Evolutionary conservation across 169 alveolate genomes (phyloP), one percentile per base, ranked within the genome.

Genomic region (Eimeria sp.): DNA sequence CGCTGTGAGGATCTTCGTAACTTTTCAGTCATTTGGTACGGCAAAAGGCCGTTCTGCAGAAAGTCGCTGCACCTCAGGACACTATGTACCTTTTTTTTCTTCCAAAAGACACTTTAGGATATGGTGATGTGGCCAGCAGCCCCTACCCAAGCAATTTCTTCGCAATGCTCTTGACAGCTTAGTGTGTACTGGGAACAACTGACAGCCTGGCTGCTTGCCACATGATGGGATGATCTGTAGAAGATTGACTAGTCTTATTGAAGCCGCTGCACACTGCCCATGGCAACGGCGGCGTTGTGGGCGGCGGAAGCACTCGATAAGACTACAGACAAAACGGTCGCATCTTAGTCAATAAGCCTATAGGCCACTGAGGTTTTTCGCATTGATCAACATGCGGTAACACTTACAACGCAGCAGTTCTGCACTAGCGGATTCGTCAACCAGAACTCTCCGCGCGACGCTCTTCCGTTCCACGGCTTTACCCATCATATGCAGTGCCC

Each of bases 11-110:
- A 47, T 13, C 67, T 10, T 6, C 45, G 9, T 43, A 47, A 49
- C 65, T 51, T 78, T 75, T 45, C n/a, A 76, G 63, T 63, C 18
- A 76, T 76, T 45, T 76, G 87, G 87, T 45, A 76, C 87, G 87
- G 87, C 87, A 76, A 49, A 45, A 49, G n/a, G 88, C 65, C 67
- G 65, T 51, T 78, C 25, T 45, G 88, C 88, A 78, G 65, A 43
- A 78, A 78, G 88, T 45, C 88, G 88, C 61, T 78, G 88, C 67
- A 10, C 45, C n/a, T 47, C 34, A n/a, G 67, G 65, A 78, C 61
- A 51, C 47, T 78, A 47, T 78, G 88, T 13, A 47, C 65, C 13
- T 51, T 22, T 45, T 34, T 34, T 51, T 45, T n/a, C 67, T 45
- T 34, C 67, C 67, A 45, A 78, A 25, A 78, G 34, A 45, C 63